Percentiles rank a stretch among this genome's conserved stretches.
Conservation (phyloP, 1,139 yeast species). For the Kurtzmaniella natalensis region DNA sequence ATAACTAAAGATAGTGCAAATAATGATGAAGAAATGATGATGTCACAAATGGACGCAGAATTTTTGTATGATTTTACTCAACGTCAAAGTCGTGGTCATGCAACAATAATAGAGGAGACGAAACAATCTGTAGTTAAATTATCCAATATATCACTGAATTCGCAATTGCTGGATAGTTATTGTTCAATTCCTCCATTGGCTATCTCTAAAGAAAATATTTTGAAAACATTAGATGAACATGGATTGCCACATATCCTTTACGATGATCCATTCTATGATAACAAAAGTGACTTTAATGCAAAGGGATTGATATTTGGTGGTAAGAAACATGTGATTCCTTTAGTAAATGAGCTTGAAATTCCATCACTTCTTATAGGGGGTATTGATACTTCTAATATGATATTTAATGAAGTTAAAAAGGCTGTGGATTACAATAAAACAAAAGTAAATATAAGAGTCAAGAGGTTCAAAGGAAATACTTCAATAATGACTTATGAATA, state of each 20-base stretch:
- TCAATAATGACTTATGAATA: conserved; percentile 25
- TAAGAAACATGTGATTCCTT: conserved; percentile 46
- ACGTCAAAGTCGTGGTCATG: conserved; percentile 1
- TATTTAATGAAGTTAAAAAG: background rate
- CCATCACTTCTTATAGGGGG: background rate
- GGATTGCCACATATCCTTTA: conserved; percentile 54
- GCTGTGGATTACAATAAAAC: conserved; percentile 2
- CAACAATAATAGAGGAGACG: conserved; percentile 4
- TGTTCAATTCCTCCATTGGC: conserved; percentile 18
- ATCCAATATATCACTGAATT: conserved; percentile 6
- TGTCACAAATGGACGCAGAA: conserved; percentile 12
- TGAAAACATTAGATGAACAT: conserved; percentile 33
- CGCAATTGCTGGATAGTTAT: conserved; percentile 17
- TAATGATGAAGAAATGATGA: background rate
- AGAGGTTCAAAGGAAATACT: conserved; percentile 2
- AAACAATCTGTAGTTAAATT: no score
- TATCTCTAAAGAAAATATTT: conserved; percentile 19
- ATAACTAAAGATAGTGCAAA: no score
- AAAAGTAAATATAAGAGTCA: no score
- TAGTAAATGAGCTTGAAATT: conserved; percentile 9
- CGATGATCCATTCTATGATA: conserved; percentile 59
- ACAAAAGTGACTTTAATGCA: conserved; percentile 45
- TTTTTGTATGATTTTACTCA: conserved; percentile 14
- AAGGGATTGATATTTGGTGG: conserved; percentile 66
- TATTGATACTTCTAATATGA: background rate